Evolutionary conservation across 2,329 filamentous ascomycete genomes (phyloP), one percentile per base, ranked within the genome.

Genomic region (Massarina eburnea): DNA sequence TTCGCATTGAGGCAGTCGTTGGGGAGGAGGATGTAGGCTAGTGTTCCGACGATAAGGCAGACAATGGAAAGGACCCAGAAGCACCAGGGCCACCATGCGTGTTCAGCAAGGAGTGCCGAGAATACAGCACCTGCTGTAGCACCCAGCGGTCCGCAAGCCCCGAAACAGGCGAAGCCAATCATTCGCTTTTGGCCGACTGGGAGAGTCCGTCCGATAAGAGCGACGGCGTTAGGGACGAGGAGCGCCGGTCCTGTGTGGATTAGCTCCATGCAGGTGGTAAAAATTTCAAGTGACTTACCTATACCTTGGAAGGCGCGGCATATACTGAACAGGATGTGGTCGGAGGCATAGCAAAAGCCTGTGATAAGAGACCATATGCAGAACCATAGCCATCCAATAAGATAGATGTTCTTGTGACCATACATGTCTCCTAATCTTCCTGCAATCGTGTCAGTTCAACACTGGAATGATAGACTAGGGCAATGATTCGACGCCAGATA

Each of bases 181-280:
- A 80, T 77, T 60, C 84, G 84, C 46, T 77, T 73, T 39, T 68
- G 71, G 1, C 83, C 82, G 0, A 79, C 77, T 0, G 74, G 70
- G 49, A 84, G 85, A 0, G 76, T 74, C 0, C 72, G 70, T 2
- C 82, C 83, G 1, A 87, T 68, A 17, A 88, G 73, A 5, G 83
- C 83, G 18, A 86, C 68, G 0, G 76, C 82, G 47, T 85, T 88
- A 1, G 85, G 84, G 18, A 87, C 71, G 7, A 77, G 72, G 22
- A 88, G 70, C 1, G 83, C 82, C 1, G 82, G 80, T 0, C 84
- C 85, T 24, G 82, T 72, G 29, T 22, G 35, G 32, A 17, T 37
- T 32, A 34, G 58, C 53, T 41, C 12, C 22, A n/a, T 18, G 24
- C 17, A 35, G 3, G 14, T 27, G 7, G 38, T n/a, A 15, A 17